A percentile compares a stretch with the other conserved stretches of the same genome.
These are phyloP conservation scores for Monilinia polystroma DNA, from an alignment of 2,329 filamentous ascomycete genomes.

Conservation along the genomic window DNA sequence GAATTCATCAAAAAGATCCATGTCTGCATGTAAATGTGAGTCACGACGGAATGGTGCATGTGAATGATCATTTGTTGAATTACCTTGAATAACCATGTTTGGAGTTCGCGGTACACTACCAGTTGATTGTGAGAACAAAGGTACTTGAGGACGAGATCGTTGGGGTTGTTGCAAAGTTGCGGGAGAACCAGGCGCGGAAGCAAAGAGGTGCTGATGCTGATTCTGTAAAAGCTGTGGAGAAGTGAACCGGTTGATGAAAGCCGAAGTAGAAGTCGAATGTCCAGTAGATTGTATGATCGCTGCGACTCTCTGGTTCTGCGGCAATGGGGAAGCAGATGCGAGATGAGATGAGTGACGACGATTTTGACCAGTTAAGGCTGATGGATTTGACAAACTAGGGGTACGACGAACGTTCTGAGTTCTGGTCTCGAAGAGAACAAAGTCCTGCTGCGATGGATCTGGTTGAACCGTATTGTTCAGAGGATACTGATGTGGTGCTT, in stretches of 20 bases:
- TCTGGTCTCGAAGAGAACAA: conserved; percentile 56
- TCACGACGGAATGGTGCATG: conserved; percentile 32
- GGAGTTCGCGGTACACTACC: conserved; percentile 48
- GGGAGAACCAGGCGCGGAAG: conserved; percentile 62
- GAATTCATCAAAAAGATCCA: conserved; percentile 57
- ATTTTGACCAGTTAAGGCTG: conserved; percentile 44
- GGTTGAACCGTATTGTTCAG: conserved; percentile 7
- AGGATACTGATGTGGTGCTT: conserved; percentile 42
- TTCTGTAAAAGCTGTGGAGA: conserved; percentile 50
- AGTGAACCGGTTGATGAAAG: conserved; percentile 58
- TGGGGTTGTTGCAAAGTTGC: conserved; percentile 56
- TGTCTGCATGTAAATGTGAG: conserved; percentile 46
- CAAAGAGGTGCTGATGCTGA: conserved; percentile 61
- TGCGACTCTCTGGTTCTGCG: conserved; percentile 59
- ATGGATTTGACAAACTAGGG: conserved; percentile 41
- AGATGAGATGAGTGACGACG: conserved; percentile 54
- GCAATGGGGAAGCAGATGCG: conserved; percentile 48
- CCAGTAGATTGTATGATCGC: conserved; percentile 60
- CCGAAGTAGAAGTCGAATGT: conserved; percentile 53
- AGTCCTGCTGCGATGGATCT: conserved; percentile 51
- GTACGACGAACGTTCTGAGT: conserved; percentile 38
- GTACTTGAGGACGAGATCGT: conserved; percentile 65
- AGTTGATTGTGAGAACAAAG: conserved; percentile 64
- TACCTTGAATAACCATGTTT: conserved; percentile 61
- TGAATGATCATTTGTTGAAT: conserved; percentile 31